Percentiles rank a stretch among this genome's conserved stretches.
Evolutionary conservation across 768 basidiomycete species (phyloP).

Genomic region (Leccinellum albellum): DNA sequence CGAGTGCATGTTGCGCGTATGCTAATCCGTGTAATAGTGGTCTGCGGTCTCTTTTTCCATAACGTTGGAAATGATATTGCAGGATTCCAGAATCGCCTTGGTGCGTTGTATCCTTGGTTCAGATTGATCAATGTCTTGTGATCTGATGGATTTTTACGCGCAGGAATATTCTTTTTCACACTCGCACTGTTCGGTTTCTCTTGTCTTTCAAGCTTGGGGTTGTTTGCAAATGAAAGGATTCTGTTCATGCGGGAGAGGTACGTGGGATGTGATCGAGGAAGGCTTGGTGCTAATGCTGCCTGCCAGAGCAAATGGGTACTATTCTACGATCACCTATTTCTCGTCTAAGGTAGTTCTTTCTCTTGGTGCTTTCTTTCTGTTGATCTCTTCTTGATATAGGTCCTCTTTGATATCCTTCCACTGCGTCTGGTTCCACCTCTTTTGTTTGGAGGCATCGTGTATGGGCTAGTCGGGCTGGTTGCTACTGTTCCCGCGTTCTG

Average conservation of each 20-base stretch:
- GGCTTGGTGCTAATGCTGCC: neutral
- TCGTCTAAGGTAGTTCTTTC: constrained; percentile 67
- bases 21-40: constrained; percentile 42
- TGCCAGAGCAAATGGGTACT: constrained; percentile 90
- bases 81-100: constrained; percentile 94
- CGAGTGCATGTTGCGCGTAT: neutral
- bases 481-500: constrained; percentile 88
- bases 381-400: constrained; percentile 36
- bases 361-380: neutral
- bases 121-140: neutral
- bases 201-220: constrained; percentile 85
- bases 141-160: neutral
- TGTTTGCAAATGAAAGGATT: constrained; percentile 94
- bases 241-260: constrained; percentile 98
- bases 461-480: constrained; percentile 92
- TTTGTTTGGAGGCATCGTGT: constrained; percentile 93
- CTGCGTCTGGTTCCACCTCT: constrained; percentile 92
- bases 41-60: constrained; percentile 93
- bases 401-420: constrained; percentile 95
- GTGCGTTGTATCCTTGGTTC: constrained; percentile 33
- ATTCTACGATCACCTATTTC: constrained; percentile 95
- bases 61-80: constrained; percentile 90
- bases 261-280: constrained; percentile 12
- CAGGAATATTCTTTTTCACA: constrained; percentile 95
- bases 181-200: constrained; percentile 97